Conservation (phyloP, 2,329 filamentous ascomycete genomes). For the Dothiorella sarmentorum region DNA sequence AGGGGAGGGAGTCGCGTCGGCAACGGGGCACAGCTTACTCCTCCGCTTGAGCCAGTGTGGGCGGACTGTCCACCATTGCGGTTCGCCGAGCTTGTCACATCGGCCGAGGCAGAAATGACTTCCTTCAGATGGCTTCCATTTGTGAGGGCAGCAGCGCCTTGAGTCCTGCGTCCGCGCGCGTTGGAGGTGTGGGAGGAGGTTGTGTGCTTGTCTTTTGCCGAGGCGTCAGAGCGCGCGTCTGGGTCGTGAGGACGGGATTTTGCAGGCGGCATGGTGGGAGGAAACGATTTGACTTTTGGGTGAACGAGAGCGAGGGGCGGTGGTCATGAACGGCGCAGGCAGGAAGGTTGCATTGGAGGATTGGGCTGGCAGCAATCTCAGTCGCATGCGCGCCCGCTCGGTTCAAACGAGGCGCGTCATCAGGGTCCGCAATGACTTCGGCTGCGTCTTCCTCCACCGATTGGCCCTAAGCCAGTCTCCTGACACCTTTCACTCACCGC, state of each 20-base stretch:
- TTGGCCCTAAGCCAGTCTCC: background rate
- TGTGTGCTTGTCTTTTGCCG: constrained; percentile 43
- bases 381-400: background rate
- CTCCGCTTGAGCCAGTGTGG: constrained; percentile 8
- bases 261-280: constrained; percentile 34
- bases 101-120: constrained; percentile 31
- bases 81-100: constrained; percentile 33
- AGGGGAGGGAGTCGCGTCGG: background rate
- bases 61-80: constrained; percentile 27
- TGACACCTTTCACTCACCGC: background rate
- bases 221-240: constrained; percentile 34
- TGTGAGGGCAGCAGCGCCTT: constrained; percentile 22
- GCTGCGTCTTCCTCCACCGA: no score
- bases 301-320: background rate
- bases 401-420: background rate
- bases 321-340: background rate
- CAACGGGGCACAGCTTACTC: background rate
- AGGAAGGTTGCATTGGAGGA: constrained; percentile 12
- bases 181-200: constrained; percentile 35
- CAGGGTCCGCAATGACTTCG: background rate
- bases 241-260: constrained; percentile 34
- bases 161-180: constrained; percentile 39
- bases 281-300: background rate
- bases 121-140: constrained; percentile 39
- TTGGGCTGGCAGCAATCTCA: constrained; percentile 13